These are phyloP conservation scores for Paxillus ammoniavirescens DNA, from an alignment of 768 basidiomycete genomes.

Conservation along the genomic window DNA sequence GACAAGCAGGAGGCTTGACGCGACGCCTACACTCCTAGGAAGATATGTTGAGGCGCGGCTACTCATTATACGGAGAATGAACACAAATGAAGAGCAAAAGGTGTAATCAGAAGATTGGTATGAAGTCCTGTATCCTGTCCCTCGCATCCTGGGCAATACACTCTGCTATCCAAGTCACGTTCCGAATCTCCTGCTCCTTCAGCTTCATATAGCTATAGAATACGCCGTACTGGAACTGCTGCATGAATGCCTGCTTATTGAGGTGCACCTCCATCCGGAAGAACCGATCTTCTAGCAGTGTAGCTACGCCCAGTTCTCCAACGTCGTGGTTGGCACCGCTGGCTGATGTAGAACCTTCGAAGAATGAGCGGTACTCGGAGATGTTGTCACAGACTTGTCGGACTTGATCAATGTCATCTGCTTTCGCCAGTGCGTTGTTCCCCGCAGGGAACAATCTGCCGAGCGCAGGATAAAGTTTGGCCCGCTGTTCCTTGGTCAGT, in stretches of 20 bases:
- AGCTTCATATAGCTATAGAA: constrained; percentile 92
- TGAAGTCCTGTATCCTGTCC: constrained; percentile 94
- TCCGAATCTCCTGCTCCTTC: constrained; percentile 89
- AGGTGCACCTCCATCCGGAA: constrained; percentile 90
- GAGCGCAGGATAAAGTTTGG: constrained; percentile 90
- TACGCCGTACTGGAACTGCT: constrained; percentile 94
- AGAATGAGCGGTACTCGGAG: constrained; percentile 88
- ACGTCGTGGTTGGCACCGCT: constrained; percentile 34
- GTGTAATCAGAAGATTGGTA: constrained; percentile 73
- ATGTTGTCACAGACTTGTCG: constrained; percentile 84
- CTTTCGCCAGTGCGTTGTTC: constrained; percentile 89
- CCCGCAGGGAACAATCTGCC: constrained; percentile 94
- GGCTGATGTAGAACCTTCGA: constrained; percentile 51
- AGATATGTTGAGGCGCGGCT: not conserved
- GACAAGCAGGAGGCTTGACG: too few species aligned
- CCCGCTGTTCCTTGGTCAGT: constrained; percentile 91
- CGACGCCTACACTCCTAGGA: not conserved
- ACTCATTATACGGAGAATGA: constrained; percentile 6
- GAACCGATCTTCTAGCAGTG: constrained; percentile 89
- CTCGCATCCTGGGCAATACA: constrained; percentile 97
- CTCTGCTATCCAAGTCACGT: constrained; percentile 93
- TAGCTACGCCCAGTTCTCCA: constrained; percentile 49
- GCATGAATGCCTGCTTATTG: constrained; percentile 93
- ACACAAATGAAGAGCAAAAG: not conserved
- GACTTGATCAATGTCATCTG: constrained; percentile 95